Evolutionary conservation across 495 filamentous ascomycete genomes (phyloP).

Genomic region (Astrothelium macrocarpum): DNA sequence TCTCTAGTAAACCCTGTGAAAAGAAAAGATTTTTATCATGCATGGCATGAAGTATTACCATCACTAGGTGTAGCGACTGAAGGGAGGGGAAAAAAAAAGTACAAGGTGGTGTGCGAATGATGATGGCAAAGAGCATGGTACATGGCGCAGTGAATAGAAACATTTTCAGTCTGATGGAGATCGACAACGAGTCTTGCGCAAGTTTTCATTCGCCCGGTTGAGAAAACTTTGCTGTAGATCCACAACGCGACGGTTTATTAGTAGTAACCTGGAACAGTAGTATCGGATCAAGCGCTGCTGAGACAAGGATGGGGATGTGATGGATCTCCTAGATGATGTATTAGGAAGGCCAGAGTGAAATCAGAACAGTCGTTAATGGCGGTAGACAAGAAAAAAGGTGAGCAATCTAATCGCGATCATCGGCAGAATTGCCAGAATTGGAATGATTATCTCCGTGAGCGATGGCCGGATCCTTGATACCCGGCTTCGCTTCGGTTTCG

Average conservation of each 20-base stretch:
- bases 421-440: background rate
- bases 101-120: background rate
- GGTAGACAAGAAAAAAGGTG: background rate
- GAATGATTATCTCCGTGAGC: background rate
- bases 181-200: too few relatives aligned
- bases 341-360: background rate
- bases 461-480: background rate
- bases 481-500: background rate
- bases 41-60: background rate
- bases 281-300: background rate
- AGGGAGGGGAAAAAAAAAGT: background rate
- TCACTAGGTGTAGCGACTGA: background rate
- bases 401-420: background rate
- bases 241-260: background rate
- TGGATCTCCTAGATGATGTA: background rate
- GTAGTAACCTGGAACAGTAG: background rate
- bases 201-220: too few relatives aligned
- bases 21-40: background rate
- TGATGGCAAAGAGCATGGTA: background rate
- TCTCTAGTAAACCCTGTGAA: background rate
- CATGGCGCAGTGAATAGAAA: background rate
- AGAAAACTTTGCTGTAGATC: background rate
- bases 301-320: background rate
- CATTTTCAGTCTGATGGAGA: background rate
- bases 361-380: background rate